Conservation (phyloP, 2,329 filamentous ascomycete species). For the Cladorrhinum sp. region DNA sequence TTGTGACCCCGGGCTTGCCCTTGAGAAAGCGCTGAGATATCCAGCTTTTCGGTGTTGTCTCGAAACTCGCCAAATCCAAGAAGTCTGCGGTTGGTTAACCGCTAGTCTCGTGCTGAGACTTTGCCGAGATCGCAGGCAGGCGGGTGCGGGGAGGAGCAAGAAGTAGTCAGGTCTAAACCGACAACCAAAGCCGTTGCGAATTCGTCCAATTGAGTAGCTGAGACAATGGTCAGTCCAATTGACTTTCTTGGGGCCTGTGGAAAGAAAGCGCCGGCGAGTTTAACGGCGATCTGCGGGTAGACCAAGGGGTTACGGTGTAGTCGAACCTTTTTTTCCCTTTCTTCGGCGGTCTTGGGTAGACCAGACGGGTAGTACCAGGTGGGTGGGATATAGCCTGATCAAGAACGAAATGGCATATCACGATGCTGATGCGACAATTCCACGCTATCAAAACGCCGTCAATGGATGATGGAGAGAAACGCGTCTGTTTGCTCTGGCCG, state of each 20-base stretch:
- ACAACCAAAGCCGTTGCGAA: constrained; percentile 5
- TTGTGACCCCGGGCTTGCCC: constrained; percentile 75
- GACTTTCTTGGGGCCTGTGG: constrained; percentile 3
- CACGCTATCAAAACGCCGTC: not conserved
- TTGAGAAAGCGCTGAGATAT: constrained; percentile 83
- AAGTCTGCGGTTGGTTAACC: constrained; percentile 4
- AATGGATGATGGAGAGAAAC: not conserved
- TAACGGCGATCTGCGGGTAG: constrained; percentile 3
- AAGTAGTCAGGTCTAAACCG: not conserved
- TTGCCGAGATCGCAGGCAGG: not conserved
- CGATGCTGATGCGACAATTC: constrained; percentile 3
- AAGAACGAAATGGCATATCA: constrained; percentile 5
- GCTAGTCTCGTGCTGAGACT: constrained; percentile 7
- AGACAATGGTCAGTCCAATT: constrained; percentile 13
- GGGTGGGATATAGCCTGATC: not conserved
- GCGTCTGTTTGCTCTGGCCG: not conserved
- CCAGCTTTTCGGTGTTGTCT: constrained; percentile 80
- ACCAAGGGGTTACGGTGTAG: not conserved
- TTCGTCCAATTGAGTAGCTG: constrained; percentile 11
- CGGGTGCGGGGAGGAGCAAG: not conserved
- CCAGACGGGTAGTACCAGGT: not conserved
- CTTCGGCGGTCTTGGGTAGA: not conserved
- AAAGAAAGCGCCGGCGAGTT: constrained; percentile 2
- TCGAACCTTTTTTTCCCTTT: constrained; percentile 12
- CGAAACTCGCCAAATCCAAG: constrained; percentile 28